phyloP scores from a whole-genome alignment of 441 rosid species.

The Isatis lusitanica region DNA sequence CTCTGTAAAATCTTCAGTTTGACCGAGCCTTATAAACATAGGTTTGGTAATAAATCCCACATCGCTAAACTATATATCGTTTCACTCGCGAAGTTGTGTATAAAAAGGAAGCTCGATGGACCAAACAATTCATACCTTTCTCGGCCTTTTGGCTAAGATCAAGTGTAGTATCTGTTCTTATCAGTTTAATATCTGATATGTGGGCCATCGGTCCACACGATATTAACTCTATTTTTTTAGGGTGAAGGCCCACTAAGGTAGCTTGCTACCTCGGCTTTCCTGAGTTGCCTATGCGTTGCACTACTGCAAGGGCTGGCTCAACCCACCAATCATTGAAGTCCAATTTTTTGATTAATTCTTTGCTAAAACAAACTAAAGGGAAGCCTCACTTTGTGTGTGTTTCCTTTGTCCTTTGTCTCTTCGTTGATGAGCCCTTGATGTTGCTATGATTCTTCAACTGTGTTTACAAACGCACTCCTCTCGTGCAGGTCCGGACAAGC shows the following conservation, averaged over 20 bases:
- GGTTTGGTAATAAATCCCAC: constrained; percentile 10
- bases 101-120: not conserved
- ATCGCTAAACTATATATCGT: not conserved
- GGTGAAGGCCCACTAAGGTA: constrained; percentile 3
- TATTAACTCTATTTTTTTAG: constrained; percentile 40
- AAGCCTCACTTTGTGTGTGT: too few relatives aligned
- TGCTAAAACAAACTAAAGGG: too few relatives aligned
- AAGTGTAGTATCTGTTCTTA: constrained; percentile 93
- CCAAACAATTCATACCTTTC: constrained; percentile 34
- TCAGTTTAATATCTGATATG: constrained; percentile 83
- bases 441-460: too few relatives aligned
- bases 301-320: constrained; percentile 32
- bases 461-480: not conserved
- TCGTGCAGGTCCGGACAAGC: constrained; percentile 11
- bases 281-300: constrained; percentile 33
- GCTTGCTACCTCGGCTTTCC: constrained; percentile 23
- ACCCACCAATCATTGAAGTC: not conserved
- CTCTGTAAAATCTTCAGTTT: too few relatives aligned
- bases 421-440: too few relatives aligned
- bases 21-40: not conserved
- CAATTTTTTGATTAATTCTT: too few relatives aligned
- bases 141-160: constrained; percentile 99
- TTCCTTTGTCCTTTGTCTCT: too few relatives aligned
- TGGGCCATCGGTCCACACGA: constrained; percentile 42
- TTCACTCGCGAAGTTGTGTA: too few relatives aligned